Percentiles rank a stretch among this genome's conserved stretches.
phyloP scores from a whole-genome alignment of 2,329 filamentous ascomycete genomes.

The Neopestalotiopsis clavispora region DNA sequence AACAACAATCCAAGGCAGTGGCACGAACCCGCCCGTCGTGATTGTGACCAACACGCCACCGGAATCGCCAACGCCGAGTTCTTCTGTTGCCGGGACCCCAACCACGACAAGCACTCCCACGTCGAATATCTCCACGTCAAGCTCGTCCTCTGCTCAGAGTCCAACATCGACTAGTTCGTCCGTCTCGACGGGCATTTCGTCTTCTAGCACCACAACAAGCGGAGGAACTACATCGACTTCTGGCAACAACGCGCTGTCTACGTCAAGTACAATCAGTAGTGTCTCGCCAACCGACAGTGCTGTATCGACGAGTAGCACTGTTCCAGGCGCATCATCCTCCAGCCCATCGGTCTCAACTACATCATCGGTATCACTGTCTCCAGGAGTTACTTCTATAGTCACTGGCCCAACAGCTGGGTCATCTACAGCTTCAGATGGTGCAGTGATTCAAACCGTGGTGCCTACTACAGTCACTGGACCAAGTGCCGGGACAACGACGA shows the following conservation, averaged over 20 bases:
- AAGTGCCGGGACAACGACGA: not conserved
- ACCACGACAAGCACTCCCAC: not conserved
- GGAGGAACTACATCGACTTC: no score
- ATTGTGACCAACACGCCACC: no score
- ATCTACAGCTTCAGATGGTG: not conserved
- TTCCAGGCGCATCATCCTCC: no score
- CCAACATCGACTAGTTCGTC: not conserved
- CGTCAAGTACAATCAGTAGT: no score
- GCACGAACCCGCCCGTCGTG: no score
- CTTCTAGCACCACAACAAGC: not conserved
- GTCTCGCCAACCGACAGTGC: no score
- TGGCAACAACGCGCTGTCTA: no score
- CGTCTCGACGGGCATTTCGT: not conserved
- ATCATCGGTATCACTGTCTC: not conserved
- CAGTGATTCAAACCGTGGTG: not conserved
- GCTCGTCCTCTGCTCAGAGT: not conserved
- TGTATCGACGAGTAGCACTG: no score
- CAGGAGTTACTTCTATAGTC: not conserved
- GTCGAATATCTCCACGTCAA: not conserved
- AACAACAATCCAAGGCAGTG: no score
- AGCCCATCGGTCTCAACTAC: no score
- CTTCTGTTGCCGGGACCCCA: not conserved
- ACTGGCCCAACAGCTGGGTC: not conserved
- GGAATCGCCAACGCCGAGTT: not conserved
- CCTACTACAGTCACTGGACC: not conserved